Conservation (phyloP, 805 yeast species). For the Yarrowia sp. region DNA sequence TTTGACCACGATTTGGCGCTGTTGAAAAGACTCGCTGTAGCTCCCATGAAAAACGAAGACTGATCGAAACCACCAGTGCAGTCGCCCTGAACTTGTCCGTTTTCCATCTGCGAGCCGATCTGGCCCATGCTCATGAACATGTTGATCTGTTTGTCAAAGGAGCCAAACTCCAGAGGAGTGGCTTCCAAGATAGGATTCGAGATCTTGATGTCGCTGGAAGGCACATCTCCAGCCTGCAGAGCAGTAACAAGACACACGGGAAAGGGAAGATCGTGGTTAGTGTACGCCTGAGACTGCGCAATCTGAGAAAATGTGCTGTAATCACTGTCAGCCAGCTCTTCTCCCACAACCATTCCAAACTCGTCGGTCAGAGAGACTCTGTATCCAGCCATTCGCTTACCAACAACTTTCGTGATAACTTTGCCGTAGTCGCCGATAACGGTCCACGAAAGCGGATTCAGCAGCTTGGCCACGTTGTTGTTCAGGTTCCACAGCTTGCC, state of each 20-base stretch:
- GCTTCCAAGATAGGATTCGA: slow-evolving; percentile 47
- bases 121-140: slow-evolving; percentile 55
- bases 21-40: slow-evolving; percentile 78
- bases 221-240: slow-evolving; percentile 40
- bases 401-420: slow-evolving; percentile 47
- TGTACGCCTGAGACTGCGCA: slow-evolving; percentile 57
- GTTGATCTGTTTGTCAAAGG: slow-evolving; percentile 84
- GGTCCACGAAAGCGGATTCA: neutral
- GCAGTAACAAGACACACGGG: slow-evolving; percentile 51
- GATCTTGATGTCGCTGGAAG: slow-evolving; percentile 47
- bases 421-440: slow-evolving; percentile 29
- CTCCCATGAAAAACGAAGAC: slow-evolving; percentile 75
- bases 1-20: slow-evolving; percentile 43
- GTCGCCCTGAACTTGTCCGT: neutral
- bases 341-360: slow-evolving; percentile 76
- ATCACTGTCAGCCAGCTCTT: slow-evolving; percentile 58
- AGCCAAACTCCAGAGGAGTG: slow-evolving; percentile 72
- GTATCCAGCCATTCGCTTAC: slow-evolving; percentile 63
- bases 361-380: slow-evolving; percentile 66
- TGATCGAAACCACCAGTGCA: slow-evolving; percentile 60
- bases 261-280: slow-evolving; percentile 64
- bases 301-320: slow-evolving; percentile 59
- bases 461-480: neutral
- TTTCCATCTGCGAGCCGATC: slow-evolving; percentile 51
- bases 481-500: slow-evolving; percentile 62